phyloP scores from a whole-genome alignment of 2,329 filamentous ascomycete species.

The Penicillium sp. region DNA sequence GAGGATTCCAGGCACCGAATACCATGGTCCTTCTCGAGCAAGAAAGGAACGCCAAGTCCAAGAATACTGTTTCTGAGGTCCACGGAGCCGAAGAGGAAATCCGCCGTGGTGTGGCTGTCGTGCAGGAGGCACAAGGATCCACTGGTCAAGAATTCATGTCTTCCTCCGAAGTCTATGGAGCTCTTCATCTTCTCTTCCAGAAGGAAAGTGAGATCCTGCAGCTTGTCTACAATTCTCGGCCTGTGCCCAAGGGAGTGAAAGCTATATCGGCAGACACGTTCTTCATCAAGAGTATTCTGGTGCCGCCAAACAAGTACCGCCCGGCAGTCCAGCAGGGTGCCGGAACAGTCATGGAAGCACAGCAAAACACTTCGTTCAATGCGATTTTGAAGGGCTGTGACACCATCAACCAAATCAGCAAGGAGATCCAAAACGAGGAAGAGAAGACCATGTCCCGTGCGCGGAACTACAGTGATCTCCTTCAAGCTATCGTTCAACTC shows the following conservation, averaged over 20 bases:
- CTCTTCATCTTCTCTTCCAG: conserved; percentile 69
- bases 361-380: conserved; percentile 82
- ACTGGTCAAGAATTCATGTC: conserved; percentile 64
- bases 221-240: conserved; percentile 74
- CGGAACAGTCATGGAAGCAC: conserved; percentile 73
- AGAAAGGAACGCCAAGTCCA: conserved; percentile 35
- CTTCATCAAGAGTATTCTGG: conserved; percentile 75
- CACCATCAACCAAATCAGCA: conserved; percentile 63
- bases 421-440: conserved; percentile 52
- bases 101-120: conserved; percentile 42
- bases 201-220: conserved; percentile 76
- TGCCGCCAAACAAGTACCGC: conserved; percentile 85
- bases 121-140: conserved; percentile 28
- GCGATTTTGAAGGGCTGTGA: conserved; percentile 68
- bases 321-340: conserved; percentile 76
- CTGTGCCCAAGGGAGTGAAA: conserved; percentile 49
- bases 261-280: conserved; percentile 78
- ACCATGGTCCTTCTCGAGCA: conserved; percentile 55
- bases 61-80: conserved; percentile 39
- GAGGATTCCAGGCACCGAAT: conserved; percentile 59
- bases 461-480: conserved; percentile 64
- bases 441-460: conserved; percentile 41
- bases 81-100: conserved; percentile 53
- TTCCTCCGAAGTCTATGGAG: conserved; percentile 71
- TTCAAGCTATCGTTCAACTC: conserved; percentile 70